phyloP scores from a whole-genome alignment of 139 green algal genomes.

The Marvania coccoides region DNA sequence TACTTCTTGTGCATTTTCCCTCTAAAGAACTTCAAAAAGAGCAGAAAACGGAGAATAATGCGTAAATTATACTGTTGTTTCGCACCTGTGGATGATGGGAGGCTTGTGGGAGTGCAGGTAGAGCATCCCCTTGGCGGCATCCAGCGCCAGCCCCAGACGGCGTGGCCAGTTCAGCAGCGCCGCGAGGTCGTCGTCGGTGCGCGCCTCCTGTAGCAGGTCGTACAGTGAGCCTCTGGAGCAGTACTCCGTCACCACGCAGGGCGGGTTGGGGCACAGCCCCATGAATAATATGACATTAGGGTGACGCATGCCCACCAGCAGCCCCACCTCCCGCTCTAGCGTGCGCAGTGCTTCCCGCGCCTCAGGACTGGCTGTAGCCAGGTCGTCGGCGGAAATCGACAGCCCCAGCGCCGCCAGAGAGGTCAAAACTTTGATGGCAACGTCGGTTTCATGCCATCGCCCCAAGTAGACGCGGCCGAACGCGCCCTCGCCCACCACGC shows the following conservation, averaged over 20 bases:
- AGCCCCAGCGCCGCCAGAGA: constrained; percentile 8
- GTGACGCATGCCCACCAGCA: constrained; percentile 48
- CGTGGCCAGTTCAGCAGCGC: constrained; percentile 36
- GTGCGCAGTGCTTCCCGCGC: constrained; percentile 17
- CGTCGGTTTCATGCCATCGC: constrained; percentile 51
- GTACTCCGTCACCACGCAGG: constrained; percentile 34
- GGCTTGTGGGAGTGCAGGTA: constrained; percentile 51
- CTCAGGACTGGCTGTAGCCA: neutral
- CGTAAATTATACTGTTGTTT: too few species aligned
- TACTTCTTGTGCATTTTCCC: too few species aligned
- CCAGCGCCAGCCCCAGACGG: constrained; percentile 41
- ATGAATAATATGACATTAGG: constrained; percentile 63
- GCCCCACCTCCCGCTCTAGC: constrained; percentile 45
- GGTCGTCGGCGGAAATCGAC: neutral
- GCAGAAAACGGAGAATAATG: too few species aligned
- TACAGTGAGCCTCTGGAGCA: constrained; percentile 44
- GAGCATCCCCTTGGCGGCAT: constrained; percentile 57
- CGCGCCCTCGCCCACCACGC: constrained; percentile 49
- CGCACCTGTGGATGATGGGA: constrained; percentile 57
- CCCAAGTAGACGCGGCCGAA: constrained; percentile 55
- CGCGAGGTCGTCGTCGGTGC: neutral
- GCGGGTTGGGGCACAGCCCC: constrained; percentile 43
- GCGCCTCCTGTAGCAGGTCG: constrained; percentile 39
- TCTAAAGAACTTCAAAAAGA: too few species aligned
- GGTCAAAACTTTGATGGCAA: constrained; percentile 55